Base-by-base conservation (phyloP, 2,329 filamentous ascomycete genomes). In the Venturia pyrina region DNA sequence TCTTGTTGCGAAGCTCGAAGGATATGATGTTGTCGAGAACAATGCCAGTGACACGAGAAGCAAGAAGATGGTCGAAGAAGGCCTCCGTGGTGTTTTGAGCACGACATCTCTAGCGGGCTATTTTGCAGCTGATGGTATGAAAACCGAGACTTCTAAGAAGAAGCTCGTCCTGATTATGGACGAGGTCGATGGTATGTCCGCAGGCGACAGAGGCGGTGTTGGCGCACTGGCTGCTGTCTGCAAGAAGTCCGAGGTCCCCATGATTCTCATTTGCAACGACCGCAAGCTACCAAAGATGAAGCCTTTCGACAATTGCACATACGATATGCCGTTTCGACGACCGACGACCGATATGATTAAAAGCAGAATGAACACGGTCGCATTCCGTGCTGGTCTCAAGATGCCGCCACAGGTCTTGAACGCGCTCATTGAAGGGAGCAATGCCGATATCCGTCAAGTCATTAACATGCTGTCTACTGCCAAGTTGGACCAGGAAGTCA, bases 251-350 rank as follows among this genome's bases (percentile, higher is more conserved):
- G 87, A 95, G 70, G 87, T 99, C 32, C 95, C 95, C 0, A 88
- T 99, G 74, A 98, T 99, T 70, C 83, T 99, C 65, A 98, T 99
- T 71, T 99, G 95, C 83, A 99, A 99, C 75, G 95, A 99, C 74
- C 89, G 95, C 70, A 87, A 85, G 70, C 80, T 93, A 68, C 95
- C 89, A 40, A 99, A 99, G 82, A 99, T 99, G 95, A 97, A 93
- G 78, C 95, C 95, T 0, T 99, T 99, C 74, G 93, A 98, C 74
- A 85, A 86, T 72, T 89, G 90, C 64, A 88, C 91, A 2, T 93
- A 85, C 72, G 93, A 98, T 69, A 79, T 99, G 69, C 87, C 87
- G 56, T 99, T 99, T 81, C 86, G 89, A 73, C 87, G 93, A 37
- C 95, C 95, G 5, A 96, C 92, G 0, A 87, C 92, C 2, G 92